phyloP scores from a whole-genome alignment of 1,284 basidiomycete species.

The Gomphus bonarii region DNA sequence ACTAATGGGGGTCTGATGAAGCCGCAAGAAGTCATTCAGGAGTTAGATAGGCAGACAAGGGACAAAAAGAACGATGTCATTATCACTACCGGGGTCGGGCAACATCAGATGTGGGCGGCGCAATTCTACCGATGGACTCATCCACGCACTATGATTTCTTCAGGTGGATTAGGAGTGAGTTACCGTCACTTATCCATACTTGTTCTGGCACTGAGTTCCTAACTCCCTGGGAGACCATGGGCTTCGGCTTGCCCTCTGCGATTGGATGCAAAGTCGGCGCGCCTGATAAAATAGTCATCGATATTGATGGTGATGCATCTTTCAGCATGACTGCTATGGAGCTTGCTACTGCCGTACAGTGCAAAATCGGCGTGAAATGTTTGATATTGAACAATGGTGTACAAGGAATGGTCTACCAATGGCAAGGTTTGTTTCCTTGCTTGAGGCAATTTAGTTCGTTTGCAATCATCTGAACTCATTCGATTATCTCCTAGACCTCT shows the following conservation, averaged over 20 bases:
- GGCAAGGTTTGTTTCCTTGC: constrained; percentile 62
- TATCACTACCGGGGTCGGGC: constrained; percentile 91
- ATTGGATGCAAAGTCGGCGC: constrained; percentile 96
- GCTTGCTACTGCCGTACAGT: constrained; percentile 87
- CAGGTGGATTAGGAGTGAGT: constrained; percentile 88
- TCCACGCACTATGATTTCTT: constrained; percentile 86
- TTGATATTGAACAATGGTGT: constrained; percentile 89
- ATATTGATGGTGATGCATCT: constrained; percentile 96
- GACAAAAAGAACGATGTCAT: constrained; percentile 82
- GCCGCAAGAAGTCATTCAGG: constrained; percentile 95
- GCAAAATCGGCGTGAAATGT: constrained; percentile 89
- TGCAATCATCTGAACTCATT: constrained; percentile 5
- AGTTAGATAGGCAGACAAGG: constrained; percentile 69
- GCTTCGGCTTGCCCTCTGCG: constrained; percentile 89
- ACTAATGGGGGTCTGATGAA: constrained; percentile 67
- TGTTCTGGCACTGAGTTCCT: not conserved
- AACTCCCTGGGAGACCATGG: constrained; percentile 69
- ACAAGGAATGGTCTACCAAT: constrained; percentile 98
- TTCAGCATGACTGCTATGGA: constrained; percentile 99
- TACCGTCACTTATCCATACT: not conserved
- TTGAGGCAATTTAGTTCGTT: not conserved
- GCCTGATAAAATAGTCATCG: constrained; percentile 88
- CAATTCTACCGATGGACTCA: constrained; percentile 89
- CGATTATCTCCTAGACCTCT: constrained; percentile 49
- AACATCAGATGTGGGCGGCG: constrained; percentile 99